phyloP scores from a whole-genome alignment of 2,329 filamentous ascomycete genomes.

The Colletotrichum musicola region DNA sequence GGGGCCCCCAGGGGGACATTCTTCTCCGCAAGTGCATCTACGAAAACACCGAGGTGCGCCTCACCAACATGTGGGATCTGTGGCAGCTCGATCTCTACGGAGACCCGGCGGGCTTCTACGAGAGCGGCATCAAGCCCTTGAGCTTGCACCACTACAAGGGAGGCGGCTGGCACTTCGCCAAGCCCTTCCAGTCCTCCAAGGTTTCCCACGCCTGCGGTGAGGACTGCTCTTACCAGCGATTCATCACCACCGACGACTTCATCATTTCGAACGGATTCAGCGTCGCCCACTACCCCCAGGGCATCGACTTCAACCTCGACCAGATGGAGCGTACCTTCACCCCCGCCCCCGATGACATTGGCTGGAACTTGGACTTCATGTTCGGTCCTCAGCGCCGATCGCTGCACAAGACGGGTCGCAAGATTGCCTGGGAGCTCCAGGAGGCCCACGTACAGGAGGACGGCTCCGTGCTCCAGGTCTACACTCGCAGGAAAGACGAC shows the following conservation, averaged over 20 bases:
- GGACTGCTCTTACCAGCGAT: conserved; percentile 71
- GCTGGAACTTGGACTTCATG: conserved; percentile 65
- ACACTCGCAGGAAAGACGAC: conserved; percentile 65
- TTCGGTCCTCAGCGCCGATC: conserved; percentile 63
- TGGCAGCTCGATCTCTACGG: conserved; percentile 72
- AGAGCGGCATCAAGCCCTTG: conserved; percentile 70
- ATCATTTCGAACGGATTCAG: conserved; percentile 72
- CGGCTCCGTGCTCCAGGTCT: conserved; percentile 65
- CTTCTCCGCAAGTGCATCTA: conserved; percentile 74
- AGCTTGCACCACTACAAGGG: conserved; percentile 76
- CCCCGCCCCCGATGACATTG: conserved; percentile 60
- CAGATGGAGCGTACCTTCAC: conserved; percentile 67
- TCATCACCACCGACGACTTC: conserved; percentile 65
- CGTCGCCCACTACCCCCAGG: conserved; percentile 67
- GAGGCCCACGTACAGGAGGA: conserved; percentile 62
- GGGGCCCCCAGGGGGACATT: conserved; percentile 72
- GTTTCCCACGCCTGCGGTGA: conserved; percentile 71
- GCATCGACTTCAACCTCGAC: conserved; percentile 62
- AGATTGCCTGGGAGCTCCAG: conserved; percentile 67
- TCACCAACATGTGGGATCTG: conserved; percentile 68
- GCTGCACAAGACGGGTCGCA: conserved; percentile 61
- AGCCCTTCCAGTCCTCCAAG: conserved; percentile 68
- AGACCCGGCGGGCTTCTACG: conserved; percentile 74
- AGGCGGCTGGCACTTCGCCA: conserved; percentile 67
- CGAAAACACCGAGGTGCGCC: conserved; percentile 69